Conservation (phyloP, 1,284 basidiomycete genomes). For the Xerocomus minutiporus region DNA sequence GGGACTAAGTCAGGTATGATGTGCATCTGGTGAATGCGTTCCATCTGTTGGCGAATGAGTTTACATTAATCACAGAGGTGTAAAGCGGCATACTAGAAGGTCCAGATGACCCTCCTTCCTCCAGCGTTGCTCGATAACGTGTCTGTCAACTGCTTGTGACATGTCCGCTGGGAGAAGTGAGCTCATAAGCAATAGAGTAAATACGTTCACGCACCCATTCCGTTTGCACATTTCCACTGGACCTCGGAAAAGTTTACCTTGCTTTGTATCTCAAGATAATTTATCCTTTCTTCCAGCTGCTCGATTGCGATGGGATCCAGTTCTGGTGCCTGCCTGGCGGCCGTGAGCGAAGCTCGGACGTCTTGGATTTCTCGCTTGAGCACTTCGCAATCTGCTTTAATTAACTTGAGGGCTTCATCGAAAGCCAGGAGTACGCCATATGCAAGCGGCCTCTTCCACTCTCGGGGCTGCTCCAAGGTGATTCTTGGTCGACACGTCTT, state of each 20-base stretch:
- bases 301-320: constrained; percentile 37
- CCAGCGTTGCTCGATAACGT: constrained; percentile 84
- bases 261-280: constrained; percentile 58
- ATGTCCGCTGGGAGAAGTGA: constrained; percentile 48
- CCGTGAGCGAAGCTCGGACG: constrained; percentile 36
- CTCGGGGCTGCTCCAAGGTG: constrained; percentile 45
- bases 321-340: constrained; percentile 29
- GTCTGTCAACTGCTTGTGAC: constrained; percentile 66
- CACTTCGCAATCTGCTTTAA: constrained; percentile 47
- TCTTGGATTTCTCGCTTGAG: constrained; percentile 45
- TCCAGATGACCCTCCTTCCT: constrained; percentile 78
- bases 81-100: constrained; percentile 58
- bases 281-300: constrained; percentile 39
- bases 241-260: constrained; percentile 75
- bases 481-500: constrained; percentile 45
- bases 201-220: constrained; percentile 56
- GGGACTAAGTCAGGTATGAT: constrained; percentile 87
- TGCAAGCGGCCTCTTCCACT: constrained; percentile 65
- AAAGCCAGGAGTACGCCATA: constrained; percentile 73
- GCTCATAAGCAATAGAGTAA: neutral
- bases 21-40: constrained; percentile 85
- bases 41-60: constrained; percentile 59
- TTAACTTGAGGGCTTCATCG: constrained; percentile 72
- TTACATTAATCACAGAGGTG: neutral
- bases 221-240: constrained; percentile 70